Base-by-base conservation (phyloP, 1,284 basidiomycete species). In the Pyrrhoderma noxium region DNA sequence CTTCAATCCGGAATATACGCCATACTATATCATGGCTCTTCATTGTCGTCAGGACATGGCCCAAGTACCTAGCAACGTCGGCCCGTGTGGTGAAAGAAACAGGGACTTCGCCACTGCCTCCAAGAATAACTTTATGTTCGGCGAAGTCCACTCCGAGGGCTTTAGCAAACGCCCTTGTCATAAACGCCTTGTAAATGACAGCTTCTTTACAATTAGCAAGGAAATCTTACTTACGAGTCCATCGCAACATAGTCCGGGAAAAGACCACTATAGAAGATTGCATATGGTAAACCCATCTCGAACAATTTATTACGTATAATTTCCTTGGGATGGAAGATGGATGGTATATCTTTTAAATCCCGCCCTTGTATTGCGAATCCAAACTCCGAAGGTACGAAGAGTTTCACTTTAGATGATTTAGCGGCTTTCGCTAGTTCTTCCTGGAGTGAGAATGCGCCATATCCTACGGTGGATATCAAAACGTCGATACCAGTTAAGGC, bases 361-460 rank as follows among this genome's bases (percentile, higher is more conserved):
- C 8, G 39, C 44, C 60, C 61, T 21, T 67, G 62, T 2, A 57
- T 57, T 5, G 51, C 51, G 16, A 60, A 60, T 3, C 70, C 69
- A 21, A 62, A 70, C 49, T 72, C 70, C 7, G 66, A 68, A 2
- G 70, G 71, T 7, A 73, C 60, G 47, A 72, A 71, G 40, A 69
- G 45, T 50, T 65, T 62, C 18, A 71, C 69, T 8, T 64, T 64
- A 0, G 69, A 68, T 25, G 57, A 59, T 57, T 68, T 70, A 34
- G 69, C 66, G 4, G 69, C 69, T 8, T 62, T 59, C 1, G 66
- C 69, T 22, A 73, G 58, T 1, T 58, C 51, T n/a, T 53, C 54
- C 53, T 72, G 70, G 5, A 52, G 46, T 4, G 53, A 49, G 19
- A 72, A 56, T 3, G 58, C 65, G 9, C 50, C 45, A 8, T 54